Percentiles rank a stretch among this genome's conserved stretches.
Evolutionary conservation across 192 early-diverging fungal species (phyloP).

Genomic region (Umbelopsis sp.): DNA sequence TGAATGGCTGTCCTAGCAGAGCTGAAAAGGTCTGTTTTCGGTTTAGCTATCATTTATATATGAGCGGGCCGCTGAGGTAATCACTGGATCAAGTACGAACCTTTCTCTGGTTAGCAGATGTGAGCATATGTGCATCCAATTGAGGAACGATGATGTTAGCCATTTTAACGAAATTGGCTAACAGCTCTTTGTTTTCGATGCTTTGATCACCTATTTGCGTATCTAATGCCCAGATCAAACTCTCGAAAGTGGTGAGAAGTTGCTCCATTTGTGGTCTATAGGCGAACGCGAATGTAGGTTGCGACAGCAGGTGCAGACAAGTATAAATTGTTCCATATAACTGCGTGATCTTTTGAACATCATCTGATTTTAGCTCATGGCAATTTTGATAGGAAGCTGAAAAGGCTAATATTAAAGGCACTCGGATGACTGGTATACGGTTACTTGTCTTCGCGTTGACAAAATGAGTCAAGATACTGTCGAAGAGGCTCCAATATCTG

Average conservation of each 20-base stretch:
- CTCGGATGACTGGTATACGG: conserved; percentile 29
- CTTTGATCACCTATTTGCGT: not conserved
- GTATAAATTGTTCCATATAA: not conserved
- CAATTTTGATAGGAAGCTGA: conserved; percentile 22
- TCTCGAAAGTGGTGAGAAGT: conserved; percentile 3
- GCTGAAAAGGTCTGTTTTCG: not conserved
- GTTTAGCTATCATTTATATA: not conserved
- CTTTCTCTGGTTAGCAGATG: conserved; percentile 18
- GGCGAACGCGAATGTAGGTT: not conserved
- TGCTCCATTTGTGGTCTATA: conserved; percentile 16
- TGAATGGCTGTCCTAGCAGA: not conserved
- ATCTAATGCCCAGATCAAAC: not conserved
- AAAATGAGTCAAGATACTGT: conserved; percentile 26
- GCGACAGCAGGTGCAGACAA: conserved; percentile 12
- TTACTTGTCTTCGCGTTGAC: not conserved
- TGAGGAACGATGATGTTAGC: conserved; percentile 1
- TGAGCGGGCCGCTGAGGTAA: not conserved
- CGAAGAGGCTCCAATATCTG: conserved; percentile 33
- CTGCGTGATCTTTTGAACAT: not conserved
- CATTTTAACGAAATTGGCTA: not conserved
- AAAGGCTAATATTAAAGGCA: conserved; percentile 19
- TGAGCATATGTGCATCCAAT: conserved; percentile 13
- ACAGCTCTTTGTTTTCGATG: not conserved
- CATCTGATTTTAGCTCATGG: not conserved
- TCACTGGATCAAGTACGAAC: not conserved